A percentile compares a stretch with the other conserved stretches of the same genome.
phyloP scores from a whole-genome alignment of 345 rosid species.

The Kernera saxatilis region DNA sequence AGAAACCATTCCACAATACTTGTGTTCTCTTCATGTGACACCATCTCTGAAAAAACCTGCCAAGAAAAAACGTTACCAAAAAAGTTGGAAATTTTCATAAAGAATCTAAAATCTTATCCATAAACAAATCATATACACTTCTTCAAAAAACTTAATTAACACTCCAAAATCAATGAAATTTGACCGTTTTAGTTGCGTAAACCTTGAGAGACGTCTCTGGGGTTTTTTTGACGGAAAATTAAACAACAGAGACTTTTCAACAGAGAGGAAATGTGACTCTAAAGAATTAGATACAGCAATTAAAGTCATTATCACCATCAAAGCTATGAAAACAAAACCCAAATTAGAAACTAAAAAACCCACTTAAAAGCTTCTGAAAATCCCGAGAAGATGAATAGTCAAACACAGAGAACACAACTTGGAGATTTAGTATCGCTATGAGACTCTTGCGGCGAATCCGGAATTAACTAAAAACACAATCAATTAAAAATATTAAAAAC shows the following conservation, averaged over 20 bases:
- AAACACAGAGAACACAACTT: background rate
- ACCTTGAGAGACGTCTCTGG: background rate
- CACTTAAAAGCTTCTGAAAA: background rate
- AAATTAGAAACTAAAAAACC: background rate
- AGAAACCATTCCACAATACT: conserved; percentile 61
- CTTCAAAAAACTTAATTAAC: background rate
- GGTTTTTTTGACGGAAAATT: background rate
- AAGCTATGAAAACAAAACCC: background rate
- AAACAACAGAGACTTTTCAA: conserved; percentile 29
- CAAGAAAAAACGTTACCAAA: background rate
- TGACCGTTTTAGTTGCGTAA: conserved; percentile 8
- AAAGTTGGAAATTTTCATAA: background rate
- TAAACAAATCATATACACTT: background rate
- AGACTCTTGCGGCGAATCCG: background rate
- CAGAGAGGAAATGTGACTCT: conserved; percentile 20
- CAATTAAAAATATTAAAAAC: background rate
- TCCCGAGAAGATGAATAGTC: background rate
- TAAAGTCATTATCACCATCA: conserved; percentile 17
- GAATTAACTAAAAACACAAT: background rate
- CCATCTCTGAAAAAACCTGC: conserved; percentile 12
- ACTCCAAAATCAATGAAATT: background rate
- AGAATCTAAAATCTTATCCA: conserved; percentile 7
- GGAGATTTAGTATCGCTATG: background rate
- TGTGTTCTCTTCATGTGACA: conserved; percentile 34
- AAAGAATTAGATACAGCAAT: background rate